Percentiles rank a stretch among this genome's conserved stretches.
Conservation (phyloP, 345 rosid genomes). For the Eucalyptus tenuipes region DNA sequence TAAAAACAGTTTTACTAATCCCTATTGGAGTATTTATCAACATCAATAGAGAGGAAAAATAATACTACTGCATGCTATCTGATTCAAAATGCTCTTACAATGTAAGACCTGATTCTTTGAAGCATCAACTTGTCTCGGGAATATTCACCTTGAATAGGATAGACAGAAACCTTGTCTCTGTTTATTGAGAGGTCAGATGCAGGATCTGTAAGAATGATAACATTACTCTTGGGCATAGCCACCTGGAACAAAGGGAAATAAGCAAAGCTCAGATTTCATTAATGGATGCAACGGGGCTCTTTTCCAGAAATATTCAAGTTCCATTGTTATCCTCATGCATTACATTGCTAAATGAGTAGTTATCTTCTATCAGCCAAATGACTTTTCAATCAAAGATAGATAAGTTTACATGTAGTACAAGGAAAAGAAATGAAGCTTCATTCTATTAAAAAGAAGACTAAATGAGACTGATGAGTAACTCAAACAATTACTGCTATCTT, state of each 20-base stretch:
- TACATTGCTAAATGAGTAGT: not conserved
- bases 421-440: not conserved
- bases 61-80: not conserved
- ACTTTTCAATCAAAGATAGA: not conserved
- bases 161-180: slow-evolving; percentile 34
- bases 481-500: not conserved
- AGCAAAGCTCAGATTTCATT: not conserved
- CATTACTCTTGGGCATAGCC: slow-evolving; percentile 66
- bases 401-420: not conserved
- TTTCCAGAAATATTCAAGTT: not conserved
- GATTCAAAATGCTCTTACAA: slow-evolving; percentile 61
- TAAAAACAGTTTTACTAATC: not conserved
- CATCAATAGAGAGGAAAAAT: not conserved
- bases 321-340: not conserved
- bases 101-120: slow-evolving; percentile 97
- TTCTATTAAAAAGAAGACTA: not conserved
- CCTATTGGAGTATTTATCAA: not conserved
- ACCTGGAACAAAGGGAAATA: slow-evolving; percentile 22
- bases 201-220: slow-evolving; percentile 78
- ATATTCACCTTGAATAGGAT: slow-evolving; percentile 76
- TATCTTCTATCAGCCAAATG: not conserved
- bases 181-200: slow-evolving; percentile 53
- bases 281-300: not conserved
- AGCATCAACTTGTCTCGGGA: slow-evolving; percentile 87
- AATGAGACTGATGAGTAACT: not conserved